Evolutionary conservation across 1,284 basidiomycete species (phyloP), one percentile per base, ranked within the genome.

Genomic region (Xerocomus nothofagi): DNA sequence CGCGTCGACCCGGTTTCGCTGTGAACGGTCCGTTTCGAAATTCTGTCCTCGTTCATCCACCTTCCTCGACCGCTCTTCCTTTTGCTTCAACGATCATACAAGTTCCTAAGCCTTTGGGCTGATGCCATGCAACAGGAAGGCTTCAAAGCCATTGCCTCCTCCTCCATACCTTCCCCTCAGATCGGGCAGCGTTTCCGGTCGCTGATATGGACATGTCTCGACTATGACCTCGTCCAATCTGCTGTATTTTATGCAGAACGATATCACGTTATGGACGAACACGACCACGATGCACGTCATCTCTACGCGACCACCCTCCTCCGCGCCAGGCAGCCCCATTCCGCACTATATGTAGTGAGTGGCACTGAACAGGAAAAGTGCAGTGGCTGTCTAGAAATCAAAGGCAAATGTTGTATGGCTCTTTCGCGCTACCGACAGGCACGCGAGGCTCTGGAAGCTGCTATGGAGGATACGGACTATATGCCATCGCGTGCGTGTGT

Each of bases 191-290:
- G 84, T 56, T 86, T 88, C 63, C 78, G 78, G 57, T 70, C 76
- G 49, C 73, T 91, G 53, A 75, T 90, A 57, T 89, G 86, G 85
- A 79, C 81, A 58, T 88, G 82, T 70, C 81, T 91, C 51, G 89
- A 91, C 71, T 77, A 81, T 48, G 84, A 86, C 62, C 80, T 91
- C 38, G 74, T 79, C 59, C 81, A 80, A 67, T 83, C 88, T 38
- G 88, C 89, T 37, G 77, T 87, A 34, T 91, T 91, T 73, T 89
- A 89, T 69, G 88, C 88, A 34, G 88, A 91, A 69, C 74, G 88
- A 57, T 89, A 88, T 68, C 88, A 77, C 65, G 78, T 81, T 36
- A 70, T 85, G 61, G 80, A 86, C 68, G 73, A 74, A 57, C 69
- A 71, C 33, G 85, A 84, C 65, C 91, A 93, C 66, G 89, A 92